Percentiles rank a stretch among this genome's conserved stretches.
Conservation (phyloP, 495 filamentous ascomycete genomes). For the Xylaria intraflava region DNA sequence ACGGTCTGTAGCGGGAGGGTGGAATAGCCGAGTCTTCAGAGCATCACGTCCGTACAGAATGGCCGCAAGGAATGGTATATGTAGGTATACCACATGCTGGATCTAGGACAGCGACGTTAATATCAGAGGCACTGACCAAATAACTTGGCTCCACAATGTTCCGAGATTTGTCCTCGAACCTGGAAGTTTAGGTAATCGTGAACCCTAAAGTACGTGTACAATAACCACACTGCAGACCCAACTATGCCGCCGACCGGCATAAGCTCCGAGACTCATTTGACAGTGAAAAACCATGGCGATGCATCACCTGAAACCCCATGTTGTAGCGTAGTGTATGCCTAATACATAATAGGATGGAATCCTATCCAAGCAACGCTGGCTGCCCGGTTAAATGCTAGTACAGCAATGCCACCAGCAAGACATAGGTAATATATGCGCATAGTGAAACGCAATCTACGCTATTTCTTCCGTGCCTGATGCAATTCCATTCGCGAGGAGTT, state of each 20-base stretch:
- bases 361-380: neutral
- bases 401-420: neutral
- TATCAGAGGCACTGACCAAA: neutral
- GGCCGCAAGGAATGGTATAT: too few relatives aligned
- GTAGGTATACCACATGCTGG: too few relatives aligned
- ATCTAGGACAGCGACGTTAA: neutral
- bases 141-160: neutral
- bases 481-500: neutral
- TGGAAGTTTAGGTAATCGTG: neutral
- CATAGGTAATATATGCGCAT: neutral
- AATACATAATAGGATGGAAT: neutral
- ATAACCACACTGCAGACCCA: neutral
- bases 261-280: neutral
- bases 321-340: neutral
- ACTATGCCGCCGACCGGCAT: neutral
- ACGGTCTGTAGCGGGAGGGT: too few relatives aligned
- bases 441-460: neutral
- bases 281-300: neutral
- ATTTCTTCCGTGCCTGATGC: neutral
- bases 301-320: conserved; percentile 4
- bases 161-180: neutral
- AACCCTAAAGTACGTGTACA: neutral
- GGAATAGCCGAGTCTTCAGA: too few relatives aligned
- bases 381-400: neutral
- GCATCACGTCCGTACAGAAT: too few relatives aligned